Base-by-base conservation (phyloP, 2,329 filamentous ascomycete species). In the Fusarium marasasianum region DNA sequence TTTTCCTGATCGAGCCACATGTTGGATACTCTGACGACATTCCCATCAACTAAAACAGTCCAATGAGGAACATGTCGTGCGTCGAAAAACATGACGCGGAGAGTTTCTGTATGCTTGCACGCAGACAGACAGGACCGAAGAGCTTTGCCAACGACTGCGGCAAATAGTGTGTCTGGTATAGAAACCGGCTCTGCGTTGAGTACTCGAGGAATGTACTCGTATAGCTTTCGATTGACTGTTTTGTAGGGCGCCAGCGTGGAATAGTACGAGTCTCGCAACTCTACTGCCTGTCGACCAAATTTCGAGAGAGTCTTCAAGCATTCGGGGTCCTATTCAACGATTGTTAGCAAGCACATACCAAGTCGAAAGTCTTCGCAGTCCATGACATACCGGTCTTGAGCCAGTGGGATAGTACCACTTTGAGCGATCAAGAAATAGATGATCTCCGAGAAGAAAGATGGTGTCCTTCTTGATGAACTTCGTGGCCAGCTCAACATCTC, bases 341-440 rank as follows among this genome's bases (percentile, higher is more conserved):
- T 22, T 20, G 5, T 47, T 45, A 56, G 63, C 10, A 8, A 56
- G 65, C 5, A 13, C n/a, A 24, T 31, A 14, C 48, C 3, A 22
- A 29, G n/a, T 12, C 12, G 9, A 8, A 8, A 31, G 18, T 8
- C 24, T 43, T 26, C 1, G 18, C 22, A 35, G 12, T 51, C 31
- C 31, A 26, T 15, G 26, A 26, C 41, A 29, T 62, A 47, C 66
- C 17, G 55, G 53, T 64, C 59, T 35, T 24, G 37, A 24, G 33
- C 22, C 51, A 5, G 57, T 53, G 7, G 70, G 70, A 41, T 67
- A 65, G 24, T 75, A 73, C 73, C 72, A 72, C 41, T 53, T 71
- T 8, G 47, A 48, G 5, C 37, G 24, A 37, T 75, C 58, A 5
- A 31, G 31, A 9, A 66, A 55, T 0, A 76, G 50, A 43, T 73